Conservation (phyloP, 305 asterid species). For the Rubia tinctorum region DNA sequence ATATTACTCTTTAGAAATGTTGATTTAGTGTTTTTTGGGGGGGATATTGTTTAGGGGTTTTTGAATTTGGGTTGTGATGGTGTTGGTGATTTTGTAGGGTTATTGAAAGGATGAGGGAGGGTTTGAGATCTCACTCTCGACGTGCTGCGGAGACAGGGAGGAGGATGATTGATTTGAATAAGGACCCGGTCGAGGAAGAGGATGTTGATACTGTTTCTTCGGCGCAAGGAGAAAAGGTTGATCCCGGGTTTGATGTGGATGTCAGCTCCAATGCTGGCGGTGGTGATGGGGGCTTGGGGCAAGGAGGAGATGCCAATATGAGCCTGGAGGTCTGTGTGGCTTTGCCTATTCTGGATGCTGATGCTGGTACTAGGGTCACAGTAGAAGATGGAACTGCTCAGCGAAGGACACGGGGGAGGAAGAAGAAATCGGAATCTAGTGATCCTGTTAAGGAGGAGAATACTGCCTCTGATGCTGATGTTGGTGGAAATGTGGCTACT, state of each 20-base stretch:
- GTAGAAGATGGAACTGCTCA: neutral
- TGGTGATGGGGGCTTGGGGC: neutral
- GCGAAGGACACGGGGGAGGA: conserved; percentile 6
- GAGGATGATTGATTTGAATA: conserved; percentile 69
- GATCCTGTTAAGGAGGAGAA: neutral
- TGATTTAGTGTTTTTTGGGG: neutral
- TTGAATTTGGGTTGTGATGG: conserved; percentile 24
- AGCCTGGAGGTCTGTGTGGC: neutral
- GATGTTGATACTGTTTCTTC: conserved; percentile 17
- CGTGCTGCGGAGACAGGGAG: conserved; percentile 24
- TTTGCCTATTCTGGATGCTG: conserved; percentile 1
- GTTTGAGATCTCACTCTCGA: conserved; percentile 20
- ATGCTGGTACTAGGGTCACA: neutral
- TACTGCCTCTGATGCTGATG: neutral
- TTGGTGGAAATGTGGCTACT: conserved; percentile 4
- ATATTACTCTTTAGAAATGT: too few species aligned
- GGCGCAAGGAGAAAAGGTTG: conserved; percentile 13
- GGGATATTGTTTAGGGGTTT: neutral
- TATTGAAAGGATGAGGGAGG: conserved; percentile 37
- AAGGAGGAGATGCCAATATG: neutral
- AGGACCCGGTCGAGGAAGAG: conserved; percentile 43
- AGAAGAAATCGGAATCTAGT: neutral
- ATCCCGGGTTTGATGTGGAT: conserved; percentile 10
- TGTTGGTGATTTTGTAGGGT: conserved; percentile 15
- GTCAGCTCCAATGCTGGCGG: neutral